A percentile compares a stretch with the other conserved stretches of the same genome.
Conservation (phyloP, 2,329 filamentous ascomycete genomes). For the Apiospora marii region DNA sequence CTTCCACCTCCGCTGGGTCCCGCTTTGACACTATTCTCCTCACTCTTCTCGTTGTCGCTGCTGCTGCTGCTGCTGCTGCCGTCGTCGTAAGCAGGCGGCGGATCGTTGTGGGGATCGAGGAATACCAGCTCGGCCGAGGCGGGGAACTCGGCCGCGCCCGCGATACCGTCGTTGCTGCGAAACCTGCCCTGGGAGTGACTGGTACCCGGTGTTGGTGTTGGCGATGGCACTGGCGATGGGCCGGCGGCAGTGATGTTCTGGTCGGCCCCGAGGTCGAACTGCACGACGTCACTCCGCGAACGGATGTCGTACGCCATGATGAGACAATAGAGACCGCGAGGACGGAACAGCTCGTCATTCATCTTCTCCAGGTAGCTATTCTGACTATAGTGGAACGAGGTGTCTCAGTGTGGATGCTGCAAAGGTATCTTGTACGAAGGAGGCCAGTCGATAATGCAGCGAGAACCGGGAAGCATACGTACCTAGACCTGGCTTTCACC, state of each 20-base stretch:
- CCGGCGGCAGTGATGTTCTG: neutral
- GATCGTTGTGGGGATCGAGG: neutral
- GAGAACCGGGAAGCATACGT: neutral
- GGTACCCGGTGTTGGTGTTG: too few relatives aligned
- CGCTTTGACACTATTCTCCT: neutral
- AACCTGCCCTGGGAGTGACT: neutral
- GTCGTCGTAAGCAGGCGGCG: neutral
- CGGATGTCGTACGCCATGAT: conserved; percentile 13
- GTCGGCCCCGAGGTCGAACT: conserved; percentile 6
- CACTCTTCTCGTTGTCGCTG: neutral
- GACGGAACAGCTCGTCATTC: neutral
- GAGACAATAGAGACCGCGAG: conserved; percentile 12
- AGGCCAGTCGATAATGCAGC: neutral
- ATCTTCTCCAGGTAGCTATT: conserved; percentile 8
- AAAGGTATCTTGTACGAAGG: neutral
- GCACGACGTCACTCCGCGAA: neutral
- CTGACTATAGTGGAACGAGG: neutral
- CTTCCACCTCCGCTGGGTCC: neutral
- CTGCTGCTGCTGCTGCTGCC: too few relatives aligned
- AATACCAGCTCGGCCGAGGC: conserved; percentile 23
- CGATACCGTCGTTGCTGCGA: neutral
- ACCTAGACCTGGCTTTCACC: neutral
- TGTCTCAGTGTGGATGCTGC: neutral
- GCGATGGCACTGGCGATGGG: conserved; percentile 9
- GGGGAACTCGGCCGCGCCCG: conserved; percentile 3